phyloP scores from a whole-genome alignment of 305 asterid species.

The Fraxinus albicans region DNA sequence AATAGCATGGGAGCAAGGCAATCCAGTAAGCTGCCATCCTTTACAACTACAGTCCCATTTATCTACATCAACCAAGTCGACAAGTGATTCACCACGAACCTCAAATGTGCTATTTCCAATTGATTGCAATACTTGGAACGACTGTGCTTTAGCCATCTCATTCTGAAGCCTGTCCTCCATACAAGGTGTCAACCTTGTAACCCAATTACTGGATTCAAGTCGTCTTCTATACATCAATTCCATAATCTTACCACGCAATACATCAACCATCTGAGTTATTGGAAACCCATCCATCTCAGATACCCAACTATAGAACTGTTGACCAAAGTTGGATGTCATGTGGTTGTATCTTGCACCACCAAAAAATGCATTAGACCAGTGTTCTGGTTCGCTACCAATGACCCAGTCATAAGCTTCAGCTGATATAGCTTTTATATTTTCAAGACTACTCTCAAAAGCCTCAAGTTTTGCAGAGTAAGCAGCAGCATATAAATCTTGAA shows the following conservation, averaged over 20 bases:
- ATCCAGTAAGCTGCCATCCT: constrained; percentile 81
- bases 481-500: constrained; percentile 87
- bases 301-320: constrained; percentile 87
- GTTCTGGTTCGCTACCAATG: constrained; percentile 70
- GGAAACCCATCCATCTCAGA: constrained; percentile 94
- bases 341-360: constrained; percentile 83
- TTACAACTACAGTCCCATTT: constrained; percentile 86
- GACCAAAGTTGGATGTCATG: constrained; percentile 88
- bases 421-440: constrained; percentile 89
- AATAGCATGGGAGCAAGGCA: constrained; percentile 94
- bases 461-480: constrained; percentile 78
- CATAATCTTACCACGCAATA: constrained; percentile 90
- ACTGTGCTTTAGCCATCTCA: constrained; percentile 56
- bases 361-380: constrained; percentile 91
- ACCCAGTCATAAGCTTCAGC: constrained; percentile 94
- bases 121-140: constrained; percentile 46
- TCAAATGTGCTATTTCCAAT: constrained; percentile 63
- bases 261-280: constrained; percentile 95
- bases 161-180: constrained; percentile 85
- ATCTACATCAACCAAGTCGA: constrained; percentile 75
- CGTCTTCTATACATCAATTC: constrained; percentile 72
- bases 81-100: constrained; percentile 60
- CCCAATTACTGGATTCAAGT: constrained; percentile 83
- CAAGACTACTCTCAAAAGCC: constrained; percentile 60
- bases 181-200: constrained; percentile 66